A percentile compares a stretch with the other conserved stretches of the same genome.
These are phyloP conservation scores for Clarireedia paspali DNA, from an alignment of 2,329 filamentous ascomycete species.

Conservation along the genomic window DNA sequence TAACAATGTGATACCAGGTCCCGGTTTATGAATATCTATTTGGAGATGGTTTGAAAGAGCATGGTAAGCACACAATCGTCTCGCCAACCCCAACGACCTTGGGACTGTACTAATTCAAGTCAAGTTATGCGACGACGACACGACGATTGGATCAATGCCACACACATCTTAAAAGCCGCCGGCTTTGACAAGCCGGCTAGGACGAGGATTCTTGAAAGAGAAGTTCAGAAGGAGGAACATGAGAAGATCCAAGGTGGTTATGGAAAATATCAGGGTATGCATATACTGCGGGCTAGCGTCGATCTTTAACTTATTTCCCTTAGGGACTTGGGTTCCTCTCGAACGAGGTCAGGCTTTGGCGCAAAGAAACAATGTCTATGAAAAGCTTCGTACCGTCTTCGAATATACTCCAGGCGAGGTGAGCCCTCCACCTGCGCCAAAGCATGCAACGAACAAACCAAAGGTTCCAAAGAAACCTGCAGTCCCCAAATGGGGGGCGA, in stretches of 20 bases:
- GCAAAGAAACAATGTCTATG: slow-evolving; percentile 76
- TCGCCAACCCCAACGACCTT: background rate
- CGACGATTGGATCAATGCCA: slow-evolving; percentile 99
- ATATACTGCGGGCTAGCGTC: background rate
- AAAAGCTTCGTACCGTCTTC: slow-evolving; percentile 80
- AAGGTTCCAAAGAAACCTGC: slow-evolving; percentile 64
- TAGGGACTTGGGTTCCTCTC: slow-evolving; percentile 94
- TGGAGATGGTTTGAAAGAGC: slow-evolving; percentile 65
- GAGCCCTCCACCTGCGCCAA: slow-evolving; percentile 87
- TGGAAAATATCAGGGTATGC: slow-evolving; percentile 87
- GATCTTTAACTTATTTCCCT: slow-evolving; percentile 18
- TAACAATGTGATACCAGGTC: slow-evolving; percentile 47
- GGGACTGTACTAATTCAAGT: background rate
- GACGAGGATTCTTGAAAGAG: slow-evolving; percentile 89
- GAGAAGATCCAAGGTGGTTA: slow-evolving; percentile 98
- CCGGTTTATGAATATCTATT: slow-evolving; percentile 93
- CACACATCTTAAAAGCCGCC: slow-evolving; percentile 93
- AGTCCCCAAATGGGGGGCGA: slow-evolving; percentile 50
- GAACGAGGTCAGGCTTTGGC: slow-evolving; percentile 74
- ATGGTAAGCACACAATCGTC: slow-evolving; percentile 40
- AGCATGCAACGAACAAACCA: slow-evolving; percentile 83
- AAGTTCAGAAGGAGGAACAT: slow-evolving; percentile 92
- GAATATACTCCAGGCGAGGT: slow-evolving; percentile 78
- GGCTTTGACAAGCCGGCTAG: slow-evolving; percentile 95
- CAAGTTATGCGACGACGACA: slow-evolving; percentile 78